phyloP scores from a whole-genome alignment of 164 flowering plant genomes.

The Vitis labrusca region DNA sequence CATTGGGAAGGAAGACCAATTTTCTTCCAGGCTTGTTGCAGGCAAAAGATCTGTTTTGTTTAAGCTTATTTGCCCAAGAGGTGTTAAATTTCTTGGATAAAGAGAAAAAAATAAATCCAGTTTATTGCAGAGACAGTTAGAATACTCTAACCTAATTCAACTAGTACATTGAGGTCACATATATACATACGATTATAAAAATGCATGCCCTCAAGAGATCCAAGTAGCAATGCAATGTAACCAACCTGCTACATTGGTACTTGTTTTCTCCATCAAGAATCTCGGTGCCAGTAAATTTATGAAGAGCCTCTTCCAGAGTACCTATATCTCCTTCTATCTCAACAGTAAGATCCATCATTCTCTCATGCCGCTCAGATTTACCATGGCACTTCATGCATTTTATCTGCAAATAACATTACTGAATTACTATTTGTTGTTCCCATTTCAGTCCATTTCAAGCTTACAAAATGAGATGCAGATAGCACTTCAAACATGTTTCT shows the following conservation, averaged over 20 bases:
- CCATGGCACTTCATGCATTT: conserved; percentile 79
- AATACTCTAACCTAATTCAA: neutral
- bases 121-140: neutral
- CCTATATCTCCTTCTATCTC: conserved; percentile 85
- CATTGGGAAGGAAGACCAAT: no score
- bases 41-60: no score
- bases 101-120: neutral
- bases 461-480: conserved; percentile 1
- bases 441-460: no score
- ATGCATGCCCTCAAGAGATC: neutral
- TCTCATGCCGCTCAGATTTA: conserved; percentile 74
- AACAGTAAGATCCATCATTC: conserved; percentile 93
- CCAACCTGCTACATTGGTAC: conserved; percentile 81
- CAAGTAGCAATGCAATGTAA: neutral
- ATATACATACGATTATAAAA: neutral
- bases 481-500: no score
- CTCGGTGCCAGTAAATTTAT: conserved; percentile 69
- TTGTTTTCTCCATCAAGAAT: conserved; percentile 91
- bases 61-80: no score
- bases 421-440: neutral
- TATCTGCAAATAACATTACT: conserved; percentile 44
- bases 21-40: no score
- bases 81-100: neutral
- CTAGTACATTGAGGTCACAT: neutral
- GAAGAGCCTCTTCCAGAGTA: conserved; percentile 81